A percentile compares a stretch with the other conserved stretches of the same genome.
Conservation (phyloP, 2,329 filamentous ascomycete genomes). For the Huntiella decipiens region DNA sequence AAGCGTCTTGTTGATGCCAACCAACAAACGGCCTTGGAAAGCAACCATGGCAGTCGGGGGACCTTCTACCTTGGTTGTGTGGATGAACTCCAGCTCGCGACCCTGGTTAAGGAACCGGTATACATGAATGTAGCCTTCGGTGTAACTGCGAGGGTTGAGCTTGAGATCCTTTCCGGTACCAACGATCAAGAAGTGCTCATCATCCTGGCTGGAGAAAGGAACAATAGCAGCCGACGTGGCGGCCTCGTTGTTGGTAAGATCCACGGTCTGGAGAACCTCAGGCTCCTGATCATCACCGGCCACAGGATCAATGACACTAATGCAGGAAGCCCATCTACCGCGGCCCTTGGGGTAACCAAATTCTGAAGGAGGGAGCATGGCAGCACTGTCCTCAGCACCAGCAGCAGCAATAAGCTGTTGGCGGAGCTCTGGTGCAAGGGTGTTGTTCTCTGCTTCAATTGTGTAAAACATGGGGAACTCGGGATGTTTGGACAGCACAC, state of each 20-base stretch:
- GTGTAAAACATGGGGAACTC: constrained; percentile 83
- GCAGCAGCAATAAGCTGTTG: constrained; percentile 57
- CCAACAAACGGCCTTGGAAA: constrained; percentile 78
- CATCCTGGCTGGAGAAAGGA: constrained; percentile 71
- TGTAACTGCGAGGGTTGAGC: constrained; percentile 55
- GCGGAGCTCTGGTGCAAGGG: constrained; percentile 60
- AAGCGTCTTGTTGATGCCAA: constrained; percentile 67
- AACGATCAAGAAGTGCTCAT: constrained; percentile 80
- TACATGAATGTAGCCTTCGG: constrained; percentile 72
- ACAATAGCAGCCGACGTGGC: constrained; percentile 73
- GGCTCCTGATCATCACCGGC: constrained; percentile 26
- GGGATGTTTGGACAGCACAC: constrained; percentile 71
- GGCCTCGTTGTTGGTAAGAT: constrained; percentile 77
- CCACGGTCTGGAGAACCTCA: constrained; percentile 53
- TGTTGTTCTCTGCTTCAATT: constrained; percentile 84
- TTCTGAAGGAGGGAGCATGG: constrained; percentile 50
- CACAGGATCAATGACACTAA: constrained; percentile 69
- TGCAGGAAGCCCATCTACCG: constrained; percentile 88
- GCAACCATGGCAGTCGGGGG: constrained; percentile 77
- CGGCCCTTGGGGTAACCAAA: constrained; percentile 76
- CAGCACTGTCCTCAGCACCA: constrained; percentile 42
- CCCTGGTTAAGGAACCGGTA: constrained; percentile 80
- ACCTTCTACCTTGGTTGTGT: constrained; percentile 84
- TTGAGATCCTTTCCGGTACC: constrained; percentile 85
- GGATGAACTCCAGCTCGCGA: constrained; percentile 78